phyloP scores from a whole-genome alignment of 75 land plant genomes.

The Azolla pinnata region DNA sequence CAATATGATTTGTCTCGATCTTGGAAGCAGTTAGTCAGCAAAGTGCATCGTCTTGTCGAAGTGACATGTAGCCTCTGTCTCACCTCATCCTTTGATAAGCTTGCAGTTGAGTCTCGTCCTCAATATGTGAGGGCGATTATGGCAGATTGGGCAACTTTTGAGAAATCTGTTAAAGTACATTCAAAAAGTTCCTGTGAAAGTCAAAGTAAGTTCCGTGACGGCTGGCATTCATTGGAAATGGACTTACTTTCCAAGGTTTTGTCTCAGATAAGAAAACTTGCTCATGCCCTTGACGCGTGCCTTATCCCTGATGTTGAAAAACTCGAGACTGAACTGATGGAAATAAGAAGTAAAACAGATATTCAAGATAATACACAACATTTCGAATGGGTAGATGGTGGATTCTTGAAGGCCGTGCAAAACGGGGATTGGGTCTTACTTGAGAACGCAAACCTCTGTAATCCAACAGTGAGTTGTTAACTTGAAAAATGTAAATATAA shows the following conservation, averaged over 20 bases:
- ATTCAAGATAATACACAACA: slow-evolving; percentile 31
- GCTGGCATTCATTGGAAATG: slow-evolving; percentile 7
- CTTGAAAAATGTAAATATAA: neutral
- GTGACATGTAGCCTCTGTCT: slow-evolving; percentile 18
- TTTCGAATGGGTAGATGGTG: slow-evolving; percentile 91
- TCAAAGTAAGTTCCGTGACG: no score
- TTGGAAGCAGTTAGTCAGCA: slow-evolving; percentile 22
- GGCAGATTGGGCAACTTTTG: slow-evolving; percentile 13
- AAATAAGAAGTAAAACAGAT: slow-evolving; percentile 18
- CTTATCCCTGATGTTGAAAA: slow-evolving; percentile 32
- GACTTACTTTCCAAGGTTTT: slow-evolving; percentile 29
- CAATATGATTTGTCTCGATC: slow-evolving; percentile 65
- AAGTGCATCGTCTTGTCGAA: slow-evolving; percentile 11
- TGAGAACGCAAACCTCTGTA: slow-evolving; percentile 94
- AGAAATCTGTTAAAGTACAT: slow-evolving; percentile 1
- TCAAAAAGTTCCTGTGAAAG: neutral
- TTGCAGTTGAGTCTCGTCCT: neutral
- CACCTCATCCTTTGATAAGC: neutral
- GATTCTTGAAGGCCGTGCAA: slow-evolving; percentile 73
- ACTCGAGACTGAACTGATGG: slow-evolving; percentile 14
- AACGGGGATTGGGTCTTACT: slow-evolving; percentile 91
- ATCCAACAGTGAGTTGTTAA: slow-evolving; percentile 78
- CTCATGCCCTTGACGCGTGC: no score
- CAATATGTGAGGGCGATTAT: neutral
- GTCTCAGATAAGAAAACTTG: slow-evolving; percentile 28